Conservation (phyloP, 2,329 filamentous ascomycete species). For the Fusarium paranaense region DNA sequence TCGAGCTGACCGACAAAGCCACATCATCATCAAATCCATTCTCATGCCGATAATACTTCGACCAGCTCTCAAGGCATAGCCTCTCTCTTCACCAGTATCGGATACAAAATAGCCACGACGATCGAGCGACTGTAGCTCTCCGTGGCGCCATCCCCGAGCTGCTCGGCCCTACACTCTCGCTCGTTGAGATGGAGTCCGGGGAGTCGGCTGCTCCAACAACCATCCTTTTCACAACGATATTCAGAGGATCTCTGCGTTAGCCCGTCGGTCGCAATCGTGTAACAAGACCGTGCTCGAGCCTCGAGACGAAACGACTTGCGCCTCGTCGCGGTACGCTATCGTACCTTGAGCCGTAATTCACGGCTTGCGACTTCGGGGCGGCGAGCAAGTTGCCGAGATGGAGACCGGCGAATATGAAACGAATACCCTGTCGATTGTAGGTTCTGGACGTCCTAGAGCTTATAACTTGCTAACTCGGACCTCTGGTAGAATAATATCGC, state of each 20-base stretch:
- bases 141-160: conserved; percentile 39
- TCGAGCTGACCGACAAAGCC: conserved; percentile 15
- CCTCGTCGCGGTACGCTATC: conserved; percentile 30
- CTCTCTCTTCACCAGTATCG: not conserved
- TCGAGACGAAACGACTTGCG: conserved; percentile 29
- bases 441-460: not conserved
- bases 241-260: conserved; percentile 29
- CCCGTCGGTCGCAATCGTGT: conserved; percentile 1
- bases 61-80: conserved; percentile 28
- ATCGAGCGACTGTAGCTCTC: conserved; percentile 24
- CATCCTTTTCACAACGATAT: conserved; percentile 32
- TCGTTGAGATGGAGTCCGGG: conserved; percentile 56
- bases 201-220: conserved; percentile 39
- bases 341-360: conserved; percentile 43
- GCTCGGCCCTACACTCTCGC: conserved; percentile 39
- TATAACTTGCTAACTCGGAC: conserved; percentile 27
- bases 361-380: conserved; percentile 43
- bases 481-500: conserved; percentile 65
- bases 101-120: conserved; percentile 4
- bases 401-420: conserved; percentile 73
- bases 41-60: conserved; percentile 6
- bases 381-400: conserved; percentile 62
- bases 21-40: conserved; percentile 13
- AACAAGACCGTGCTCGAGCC: conserved; percentile 9
- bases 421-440: conserved; percentile 69